phyloP scores from a whole-genome alignment of 371 early-diverging fungal species.

The Batrachochytrium dendrobatidis region DNA sequence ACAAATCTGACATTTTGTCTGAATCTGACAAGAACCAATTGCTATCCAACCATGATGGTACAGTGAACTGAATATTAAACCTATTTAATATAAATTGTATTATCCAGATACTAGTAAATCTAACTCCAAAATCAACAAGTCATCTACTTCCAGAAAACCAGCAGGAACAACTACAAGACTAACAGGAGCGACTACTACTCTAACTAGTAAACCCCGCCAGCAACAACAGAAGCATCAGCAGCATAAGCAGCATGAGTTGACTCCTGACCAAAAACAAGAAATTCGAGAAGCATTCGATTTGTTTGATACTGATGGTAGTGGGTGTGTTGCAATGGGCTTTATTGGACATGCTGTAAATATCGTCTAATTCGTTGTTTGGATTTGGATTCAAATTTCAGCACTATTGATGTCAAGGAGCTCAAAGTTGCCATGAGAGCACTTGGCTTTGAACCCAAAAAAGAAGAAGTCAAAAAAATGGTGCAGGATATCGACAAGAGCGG shows the following conservation, averaged over 20 bases:
- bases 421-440: slow-evolving; percentile 37
- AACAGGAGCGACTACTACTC: background rate
- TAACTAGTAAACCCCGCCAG: background rate
- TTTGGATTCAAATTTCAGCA: slow-evolving; percentile 9
- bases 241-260: slow-evolving; percentile 22
- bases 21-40: too few relatives aligned
- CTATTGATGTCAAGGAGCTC: slow-evolving; percentile 32
- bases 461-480: slow-evolving; percentile 36
- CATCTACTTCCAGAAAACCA: too few relatives aligned
- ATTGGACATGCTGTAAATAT: background rate
- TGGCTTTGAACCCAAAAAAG: slow-evolving; percentile 36
- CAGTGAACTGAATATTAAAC: too few relatives aligned
- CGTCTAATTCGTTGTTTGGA: background rate
- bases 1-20: too few relatives aligned
- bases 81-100: too few relatives aligned
- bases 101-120: too few relatives aligned
- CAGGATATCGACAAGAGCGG: slow-evolving; percentile 31
- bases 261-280: slow-evolving; percentile 51
- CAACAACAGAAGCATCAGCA: background rate
- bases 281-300: slow-evolving; percentile 57
- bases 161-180: background rate
- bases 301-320: slow-evolving; percentile 65
- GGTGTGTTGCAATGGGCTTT: slow-evolving; percentile 12
- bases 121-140: too few relatives aligned
- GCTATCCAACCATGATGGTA: too few relatives aligned